These are phyloP conservation scores for Corinectria fuckeliana DNA, from an alignment of 2,329 filamentous ascomycete genomes.

Conservation along the genomic window DNA sequence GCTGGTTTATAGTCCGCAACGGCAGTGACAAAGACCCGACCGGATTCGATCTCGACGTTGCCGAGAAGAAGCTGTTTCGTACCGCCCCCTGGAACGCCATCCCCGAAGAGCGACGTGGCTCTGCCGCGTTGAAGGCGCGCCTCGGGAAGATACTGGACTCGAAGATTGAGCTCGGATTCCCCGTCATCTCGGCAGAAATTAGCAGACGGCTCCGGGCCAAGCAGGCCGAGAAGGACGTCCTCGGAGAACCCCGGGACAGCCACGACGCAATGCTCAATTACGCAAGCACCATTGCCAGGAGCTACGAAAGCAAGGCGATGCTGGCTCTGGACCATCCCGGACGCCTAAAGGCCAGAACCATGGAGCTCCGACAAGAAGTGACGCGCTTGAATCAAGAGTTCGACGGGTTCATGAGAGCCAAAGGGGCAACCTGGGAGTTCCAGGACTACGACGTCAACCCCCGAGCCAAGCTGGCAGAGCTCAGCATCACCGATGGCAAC, in stretches of 20 bases:
- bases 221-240: background rate
- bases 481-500: background rate
- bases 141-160: conserved; percentile 42
- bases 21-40: conserved; percentile 32
- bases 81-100: conserved; percentile 39
- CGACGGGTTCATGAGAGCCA: conserved; percentile 33
- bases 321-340: conserved; percentile 37
- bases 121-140: conserved; percentile 38
- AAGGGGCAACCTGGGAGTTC: conserved; percentile 39
- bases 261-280: conserved; percentile 36
- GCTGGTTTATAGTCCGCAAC: conserved; percentile 49
- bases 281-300: conserved; percentile 30
- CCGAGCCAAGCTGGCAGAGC: background rate
- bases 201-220: conserved; percentile 25
- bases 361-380: conserved; percentile 38
- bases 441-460: conserved; percentile 22
- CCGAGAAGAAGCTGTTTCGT: conserved; percentile 40
- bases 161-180: conserved; percentile 45
- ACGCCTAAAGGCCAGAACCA: conserved; percentile 13
- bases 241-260: conserved; percentile 39
- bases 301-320: conserved; percentile 29
- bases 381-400: conserved; percentile 33
- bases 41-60: conserved; percentile 35
- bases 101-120: conserved; percentile 34
- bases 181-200: conserved; percentile 35